These are phyloP conservation scores for Lepidium africanum DNA, from an alignment of 345 rosid species.

Conservation along the genomic window DNA sequence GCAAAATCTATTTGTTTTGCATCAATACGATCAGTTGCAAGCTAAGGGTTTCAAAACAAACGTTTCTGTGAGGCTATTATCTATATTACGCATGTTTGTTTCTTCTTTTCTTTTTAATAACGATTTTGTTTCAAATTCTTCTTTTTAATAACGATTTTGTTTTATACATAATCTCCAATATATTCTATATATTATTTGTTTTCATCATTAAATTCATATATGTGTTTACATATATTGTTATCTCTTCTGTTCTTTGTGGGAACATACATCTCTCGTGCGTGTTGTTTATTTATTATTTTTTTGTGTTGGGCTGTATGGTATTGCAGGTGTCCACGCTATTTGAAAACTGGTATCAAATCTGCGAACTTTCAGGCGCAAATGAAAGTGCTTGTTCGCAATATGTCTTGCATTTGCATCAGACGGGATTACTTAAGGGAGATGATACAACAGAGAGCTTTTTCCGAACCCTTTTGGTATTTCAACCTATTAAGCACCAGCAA, in stretches of 20 bases:
- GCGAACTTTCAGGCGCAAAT: slow-evolving; percentile 69
- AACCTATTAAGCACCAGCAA: background rate
- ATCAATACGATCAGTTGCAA: background rate
- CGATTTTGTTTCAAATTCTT: background rate
- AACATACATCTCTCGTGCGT: background rate
- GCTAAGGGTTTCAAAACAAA: background rate
- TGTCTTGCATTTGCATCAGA: slow-evolving; percentile 68
- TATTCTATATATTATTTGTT: background rate
- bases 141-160: background rate
- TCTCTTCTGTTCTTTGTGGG: slow-evolving; percentile 2
- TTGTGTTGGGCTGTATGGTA: background rate
- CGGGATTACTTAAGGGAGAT: slow-evolving; percentile 81
- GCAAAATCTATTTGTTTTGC: background rate
- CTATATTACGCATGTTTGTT: background rate
- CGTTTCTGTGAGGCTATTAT: background rate
- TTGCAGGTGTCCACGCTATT: slow-evolving; percentile 65
- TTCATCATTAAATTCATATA: background rate
- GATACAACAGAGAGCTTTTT: slow-evolving; percentile 79
- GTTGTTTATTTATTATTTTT: background rate
- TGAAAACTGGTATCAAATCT: slow-evolving; percentile 71
- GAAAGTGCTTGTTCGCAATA: slow-evolving; percentile 54
- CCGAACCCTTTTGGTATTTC: slow-evolving; percentile 56
- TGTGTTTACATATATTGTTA: background rate
- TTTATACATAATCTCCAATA: background rate
- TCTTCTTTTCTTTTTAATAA: background rate